Conservation (phyloP, 257 asterid genomes). For the Mentha longifolia region DNA sequence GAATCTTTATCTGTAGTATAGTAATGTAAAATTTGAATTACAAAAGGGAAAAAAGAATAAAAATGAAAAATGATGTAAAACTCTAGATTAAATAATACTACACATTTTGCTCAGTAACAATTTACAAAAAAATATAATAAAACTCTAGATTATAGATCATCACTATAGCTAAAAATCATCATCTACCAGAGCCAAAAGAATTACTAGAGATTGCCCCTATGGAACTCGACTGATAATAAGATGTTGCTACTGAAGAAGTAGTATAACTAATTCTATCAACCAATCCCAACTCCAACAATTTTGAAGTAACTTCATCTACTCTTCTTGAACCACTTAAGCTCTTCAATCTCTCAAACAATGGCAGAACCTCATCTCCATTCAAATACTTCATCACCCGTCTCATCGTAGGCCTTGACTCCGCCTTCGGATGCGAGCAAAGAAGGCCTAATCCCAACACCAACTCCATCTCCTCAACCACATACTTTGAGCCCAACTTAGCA, state of each 20-base stretch:
- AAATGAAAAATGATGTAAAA: too few relatives aligned
- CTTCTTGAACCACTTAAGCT: slow-evolving; percentile 47
- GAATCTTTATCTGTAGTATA: neutral
- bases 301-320: slow-evolving; percentile 40
- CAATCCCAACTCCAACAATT: slow-evolving; percentile 42
- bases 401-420: slow-evolving; percentile 58
- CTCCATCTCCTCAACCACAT: slow-evolving; percentile 54
- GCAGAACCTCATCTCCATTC: slow-evolving; percentile 52
- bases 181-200: slow-evolving; percentile 53
- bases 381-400: slow-evolving; percentile 54
- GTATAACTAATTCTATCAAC: slow-evolving; percentile 29
- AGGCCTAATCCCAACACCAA: slow-evolving; percentile 70
- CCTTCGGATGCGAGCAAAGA: slow-evolving; percentile 64
- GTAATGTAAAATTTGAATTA: too few relatives aligned
- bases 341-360: slow-evolving; percentile 41
- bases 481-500: slow-evolving; percentile 35
- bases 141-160: too few relatives aligned
- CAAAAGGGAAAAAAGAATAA: too few relatives aligned
- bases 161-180: neutral
- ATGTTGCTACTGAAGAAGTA: neutral
- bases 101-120: too few relatives aligned
- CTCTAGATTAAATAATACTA: too few relatives aligned
- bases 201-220: slow-evolving; percentile 42
- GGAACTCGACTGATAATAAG: slow-evolving; percentile 32
- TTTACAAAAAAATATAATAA: too few relatives aligned